Base-by-base conservation (phyloP, 805 yeast species). In the Ogataea glucozyma region DNA sequence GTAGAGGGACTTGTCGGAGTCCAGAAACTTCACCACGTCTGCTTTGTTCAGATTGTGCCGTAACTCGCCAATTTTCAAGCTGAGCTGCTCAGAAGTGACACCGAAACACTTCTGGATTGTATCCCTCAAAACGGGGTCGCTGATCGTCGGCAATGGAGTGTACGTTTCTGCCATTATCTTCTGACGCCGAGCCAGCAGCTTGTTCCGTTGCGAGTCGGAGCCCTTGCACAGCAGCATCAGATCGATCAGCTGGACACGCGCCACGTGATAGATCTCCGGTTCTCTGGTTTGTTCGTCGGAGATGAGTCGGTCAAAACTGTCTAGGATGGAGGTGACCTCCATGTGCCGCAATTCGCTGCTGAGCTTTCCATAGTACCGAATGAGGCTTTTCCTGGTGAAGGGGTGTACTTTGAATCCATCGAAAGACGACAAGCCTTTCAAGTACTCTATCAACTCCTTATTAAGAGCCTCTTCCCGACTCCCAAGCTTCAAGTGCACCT, bases 401-500 rank as follows among this genome's bases (percentile, higher is more conserved):
- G 55, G 47, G 36, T 46, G 37, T 20, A 56, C 33, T 5, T 42
- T 43, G 24, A 55, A 43, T 2, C 41, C 52, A 1, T 29, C 41
- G 39, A 53, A 51, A 8, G 48, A 32, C 8, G 51, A 44, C 6
- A 54, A 19, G n/a, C 42, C 44, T 17, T 35, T 48, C 12, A 56
- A 24, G 10, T 43, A 40, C 16, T 49, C 53, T 13, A 47, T 27
- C 18, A 59, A 47, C 38, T 57, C 54, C 37, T 54, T 52, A 14
- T 56, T 53, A 14, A 60, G 33, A 11, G 49, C 49, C 29, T 53
- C 60, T 26, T 51, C 45, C 24, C 58, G 29, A 35, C 44, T 53
- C 19, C 57, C 57, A n/a, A 57, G 38, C n/a, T 49, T 46, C 23
- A 56, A 24, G 35, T 53, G 60, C 6, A 52, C 41, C 27, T 48